Percentiles rank a stretch among this genome's conserved stretches.
These are phyloP conservation scores for Thalassiosira delicatula DNA, from an alignment of 352 stramenopile species.

Conservation along the genomic window DNA sequence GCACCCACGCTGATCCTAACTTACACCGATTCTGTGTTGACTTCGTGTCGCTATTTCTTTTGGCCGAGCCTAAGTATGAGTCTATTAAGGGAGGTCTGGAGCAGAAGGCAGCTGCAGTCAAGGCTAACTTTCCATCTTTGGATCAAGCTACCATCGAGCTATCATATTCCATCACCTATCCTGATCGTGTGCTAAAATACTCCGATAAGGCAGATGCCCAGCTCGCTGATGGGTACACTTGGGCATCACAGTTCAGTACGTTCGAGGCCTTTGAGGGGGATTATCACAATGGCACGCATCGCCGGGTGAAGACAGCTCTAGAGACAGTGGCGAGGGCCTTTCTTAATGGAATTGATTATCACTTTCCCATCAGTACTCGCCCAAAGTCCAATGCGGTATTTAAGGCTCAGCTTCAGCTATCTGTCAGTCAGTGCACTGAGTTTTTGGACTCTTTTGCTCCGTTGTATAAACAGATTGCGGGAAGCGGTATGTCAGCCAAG, in stretches of 20 bases:
- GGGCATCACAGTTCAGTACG: neutral
- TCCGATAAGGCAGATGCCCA: conserved; percentile 8
- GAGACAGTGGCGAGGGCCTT: too few relatives aligned
- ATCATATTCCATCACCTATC: conserved; percentile 32
- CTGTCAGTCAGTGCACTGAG: neutral
- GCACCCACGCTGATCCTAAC: neutral
- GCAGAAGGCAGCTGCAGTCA: conserved; percentile 14
- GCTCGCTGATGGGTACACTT: conserved; percentile 13
- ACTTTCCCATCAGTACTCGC: neutral
- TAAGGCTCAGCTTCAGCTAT: neutral
- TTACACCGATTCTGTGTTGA: conserved; percentile 20
- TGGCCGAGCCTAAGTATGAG: conserved; percentile 2
- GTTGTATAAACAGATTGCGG: neutral
- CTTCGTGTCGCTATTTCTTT: conserved; percentile 15
- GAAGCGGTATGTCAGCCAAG: neutral
- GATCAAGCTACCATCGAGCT: conserved; percentile 6
- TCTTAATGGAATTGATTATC: neutral
- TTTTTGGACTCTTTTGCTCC: neutral
- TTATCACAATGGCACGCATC: conserved; percentile 8
- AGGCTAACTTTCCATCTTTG: conserved; percentile 16
- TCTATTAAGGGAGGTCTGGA: conserved; percentile 1
- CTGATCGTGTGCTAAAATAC: neutral
- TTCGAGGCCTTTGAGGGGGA: conserved; percentile 19
- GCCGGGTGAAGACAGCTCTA: neutral
- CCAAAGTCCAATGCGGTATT: neutral